These are phyloP conservation scores for Cordyceps farinosa DNA, from an alignment of 2,329 filamentous ascomycete species.

Conservation along the genomic window DNA sequence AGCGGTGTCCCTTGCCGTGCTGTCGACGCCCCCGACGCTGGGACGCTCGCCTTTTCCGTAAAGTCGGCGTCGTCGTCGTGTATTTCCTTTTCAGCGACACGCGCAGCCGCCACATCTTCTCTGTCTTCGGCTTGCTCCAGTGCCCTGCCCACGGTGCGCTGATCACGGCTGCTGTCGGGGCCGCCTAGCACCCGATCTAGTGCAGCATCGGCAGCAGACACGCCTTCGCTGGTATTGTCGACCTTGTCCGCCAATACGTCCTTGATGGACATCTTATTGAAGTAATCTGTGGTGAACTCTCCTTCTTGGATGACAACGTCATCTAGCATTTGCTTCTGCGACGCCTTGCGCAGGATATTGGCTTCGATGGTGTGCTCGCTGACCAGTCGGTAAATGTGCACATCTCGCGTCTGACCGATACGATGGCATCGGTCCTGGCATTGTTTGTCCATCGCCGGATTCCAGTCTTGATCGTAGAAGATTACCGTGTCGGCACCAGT, in stretches of 20 bases:
- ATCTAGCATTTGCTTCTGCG: conserved; percentile 96
- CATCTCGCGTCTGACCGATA: conserved; percentile 94
- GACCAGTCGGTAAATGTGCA: conserved; percentile 94
- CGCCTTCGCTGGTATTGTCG: conserved; percentile 45
- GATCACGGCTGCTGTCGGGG: conserved; percentile 57
- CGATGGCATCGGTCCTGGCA: conserved; percentile 97
- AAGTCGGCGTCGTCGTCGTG: conserved; percentile 85
- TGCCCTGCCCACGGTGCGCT: conserved; percentile 62
- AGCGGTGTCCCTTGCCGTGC: conserved; percentile 50
- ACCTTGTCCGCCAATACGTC: conserved; percentile 63
- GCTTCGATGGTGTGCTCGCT: conserved; percentile 95
- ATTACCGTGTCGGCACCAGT: conserved; percentile 97
- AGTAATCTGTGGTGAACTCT: conserved; percentile 95
- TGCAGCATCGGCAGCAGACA: conserved; percentile 73
- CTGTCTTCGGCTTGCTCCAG: conserved; percentile 89
- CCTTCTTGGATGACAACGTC: conserved; percentile 98
- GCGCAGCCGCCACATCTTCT: conserved; percentile 86
- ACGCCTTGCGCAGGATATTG: conserved; percentile 93
- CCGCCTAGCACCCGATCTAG: conserved; percentile 81
- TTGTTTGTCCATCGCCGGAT: conserved; percentile 99
- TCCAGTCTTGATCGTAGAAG: conserved; percentile 99
- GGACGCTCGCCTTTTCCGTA: conserved; percentile 56
- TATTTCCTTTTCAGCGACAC: conserved; percentile 83
- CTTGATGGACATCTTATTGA: conserved; percentile 72
- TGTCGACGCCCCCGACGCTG: conserved; percentile 47